Evolutionary conservation across 176 grass and related monocot species (phyloP).

Genomic region (Oryza nivara): DNA sequence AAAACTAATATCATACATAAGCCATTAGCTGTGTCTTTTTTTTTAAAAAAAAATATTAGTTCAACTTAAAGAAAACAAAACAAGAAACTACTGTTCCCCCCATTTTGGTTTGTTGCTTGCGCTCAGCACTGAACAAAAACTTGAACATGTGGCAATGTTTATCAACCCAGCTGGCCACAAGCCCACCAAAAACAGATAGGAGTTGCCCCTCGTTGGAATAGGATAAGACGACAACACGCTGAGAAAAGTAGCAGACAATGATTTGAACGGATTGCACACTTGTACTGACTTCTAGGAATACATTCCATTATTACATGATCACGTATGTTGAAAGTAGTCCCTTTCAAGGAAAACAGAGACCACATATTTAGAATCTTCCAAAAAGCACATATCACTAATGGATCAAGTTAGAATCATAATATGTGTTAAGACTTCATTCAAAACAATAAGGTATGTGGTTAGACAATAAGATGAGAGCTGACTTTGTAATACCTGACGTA

Average conservation of each 20-base stretch:
- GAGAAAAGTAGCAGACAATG: not conserved
- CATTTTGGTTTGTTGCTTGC: not conserved
- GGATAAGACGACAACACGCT: not conserved
- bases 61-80: too few species aligned
- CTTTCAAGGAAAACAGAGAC: not conserved
- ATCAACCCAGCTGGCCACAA: not conserved
- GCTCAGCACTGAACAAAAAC: not conserved
- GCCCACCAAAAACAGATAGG: too few species aligned
- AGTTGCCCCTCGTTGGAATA: not conserved
- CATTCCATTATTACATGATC: not conserved
- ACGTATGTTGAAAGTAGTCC: not conserved
- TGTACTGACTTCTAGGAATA: not conserved
- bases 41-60: not conserved
- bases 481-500: conserved; percentile 20
- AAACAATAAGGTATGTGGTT: not conserved
- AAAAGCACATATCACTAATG: not conserved
- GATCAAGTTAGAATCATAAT: not conserved
- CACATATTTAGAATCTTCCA: not conserved
- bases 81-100: not conserved
- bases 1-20: not conserved
- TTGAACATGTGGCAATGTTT: not conserved
- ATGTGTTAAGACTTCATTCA: not conserved
- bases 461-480: conserved; percentile 14
- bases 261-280: not conserved
- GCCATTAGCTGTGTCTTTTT: not conserved